Percentiles rank a stretch among this genome's conserved stretches.
Evolutionary conservation across 768 basidiomycete genomes (phyloP).

Genomic region (Multifurca ochricompacta): DNA sequence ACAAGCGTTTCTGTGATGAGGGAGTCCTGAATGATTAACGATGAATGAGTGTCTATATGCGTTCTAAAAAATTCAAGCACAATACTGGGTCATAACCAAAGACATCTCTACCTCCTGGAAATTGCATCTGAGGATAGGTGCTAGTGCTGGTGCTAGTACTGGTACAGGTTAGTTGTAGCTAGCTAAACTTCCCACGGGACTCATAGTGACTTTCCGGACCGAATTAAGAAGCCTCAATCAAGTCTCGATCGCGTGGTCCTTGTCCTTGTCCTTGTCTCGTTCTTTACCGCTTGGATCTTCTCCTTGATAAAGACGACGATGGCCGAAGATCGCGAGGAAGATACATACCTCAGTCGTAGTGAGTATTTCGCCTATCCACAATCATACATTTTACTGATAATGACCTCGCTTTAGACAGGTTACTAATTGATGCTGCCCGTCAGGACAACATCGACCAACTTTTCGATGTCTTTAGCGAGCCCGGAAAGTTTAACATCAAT

Average conservation of each 20-base stretch:
- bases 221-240: background rate
- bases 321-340: slow-evolving; percentile 2
- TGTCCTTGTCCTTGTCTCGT: no score
- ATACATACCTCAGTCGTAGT: no score
- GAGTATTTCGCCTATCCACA: no score
- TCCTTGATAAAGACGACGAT: no score
- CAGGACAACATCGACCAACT: slow-evolving; percentile 64
- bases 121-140: background rate
- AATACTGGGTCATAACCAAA: slow-evolving; percentile 3
- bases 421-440: slow-evolving; percentile 65
- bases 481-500: slow-evolving; percentile 60
- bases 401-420: slow-evolving; percentile 44
- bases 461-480: slow-evolving; percentile 47
- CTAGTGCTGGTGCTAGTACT: no score
- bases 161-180: background rate
- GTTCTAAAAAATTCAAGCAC: background rate
- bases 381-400: background rate
- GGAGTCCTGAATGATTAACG: slow-evolving; percentile 17
- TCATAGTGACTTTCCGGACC: background rate
- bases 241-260: no score
- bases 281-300: no score
- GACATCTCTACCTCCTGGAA: background rate
- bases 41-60: slow-evolving; percentile 24
- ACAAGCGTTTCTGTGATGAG: slow-evolving; percentile 20
- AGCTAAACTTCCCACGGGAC: background rate